These are phyloP conservation scores for Ophiobolus disseminans DNA, from an alignment of 2,329 filamentous ascomycete genomes.

Conservation along the genomic window DNA sequence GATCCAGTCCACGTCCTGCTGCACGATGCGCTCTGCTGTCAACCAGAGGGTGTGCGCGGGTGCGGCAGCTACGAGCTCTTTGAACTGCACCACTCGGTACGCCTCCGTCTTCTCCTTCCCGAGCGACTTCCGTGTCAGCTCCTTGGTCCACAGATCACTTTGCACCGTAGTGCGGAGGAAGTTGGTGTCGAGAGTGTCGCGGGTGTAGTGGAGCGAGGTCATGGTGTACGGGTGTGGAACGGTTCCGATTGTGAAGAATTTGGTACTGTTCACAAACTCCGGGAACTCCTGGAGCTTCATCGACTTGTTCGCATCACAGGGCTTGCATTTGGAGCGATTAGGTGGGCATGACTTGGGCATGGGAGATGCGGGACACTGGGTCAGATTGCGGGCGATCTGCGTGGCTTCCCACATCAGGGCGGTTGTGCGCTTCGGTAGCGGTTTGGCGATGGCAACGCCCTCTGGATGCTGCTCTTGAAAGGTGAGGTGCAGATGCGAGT, in stretches of 20 bases:
- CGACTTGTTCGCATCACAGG: slow-evolving; percentile 69
- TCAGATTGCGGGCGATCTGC: slow-evolving; percentile 76
- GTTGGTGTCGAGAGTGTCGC: slow-evolving; percentile 53
- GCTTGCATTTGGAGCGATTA: slow-evolving; percentile 75
- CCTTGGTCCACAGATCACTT: slow-evolving; percentile 80
- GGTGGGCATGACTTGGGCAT: slow-evolving; percentile 82
- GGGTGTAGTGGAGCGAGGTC: slow-evolving; percentile 67
- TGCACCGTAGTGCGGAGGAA: slow-evolving; percentile 65
- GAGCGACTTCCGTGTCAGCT: slow-evolving; percentile 73
- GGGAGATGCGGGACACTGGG: slow-evolving; percentile 75
- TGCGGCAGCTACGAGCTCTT: slow-evolving; percentile 76
- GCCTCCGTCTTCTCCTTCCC: slow-evolving; percentile 68
- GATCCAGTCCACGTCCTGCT: slow-evolving; percentile 82
- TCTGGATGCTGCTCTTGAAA: slow-evolving; percentile 81
- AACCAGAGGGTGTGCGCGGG: slow-evolving; percentile 77
- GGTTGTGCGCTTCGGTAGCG: slow-evolving; percentile 76
- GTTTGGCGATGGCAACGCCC: slow-evolving; percentile 83
- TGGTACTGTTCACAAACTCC: slow-evolving; percentile 74
- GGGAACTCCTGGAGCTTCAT: slow-evolving; percentile 72
- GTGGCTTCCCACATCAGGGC: slow-evolving; percentile 73
- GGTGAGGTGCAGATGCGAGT: slow-evolving; percentile 80
- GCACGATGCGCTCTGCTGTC: slow-evolving; percentile 69
- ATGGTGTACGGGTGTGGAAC: slow-evolving; percentile 93
- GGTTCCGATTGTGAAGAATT: slow-evolving; percentile 80
- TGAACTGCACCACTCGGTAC: slow-evolving; percentile 75